Evolutionary conservation across 176 grass and related monocot species (phyloP).

Genomic region (Alloteropsis semialata): DNA sequence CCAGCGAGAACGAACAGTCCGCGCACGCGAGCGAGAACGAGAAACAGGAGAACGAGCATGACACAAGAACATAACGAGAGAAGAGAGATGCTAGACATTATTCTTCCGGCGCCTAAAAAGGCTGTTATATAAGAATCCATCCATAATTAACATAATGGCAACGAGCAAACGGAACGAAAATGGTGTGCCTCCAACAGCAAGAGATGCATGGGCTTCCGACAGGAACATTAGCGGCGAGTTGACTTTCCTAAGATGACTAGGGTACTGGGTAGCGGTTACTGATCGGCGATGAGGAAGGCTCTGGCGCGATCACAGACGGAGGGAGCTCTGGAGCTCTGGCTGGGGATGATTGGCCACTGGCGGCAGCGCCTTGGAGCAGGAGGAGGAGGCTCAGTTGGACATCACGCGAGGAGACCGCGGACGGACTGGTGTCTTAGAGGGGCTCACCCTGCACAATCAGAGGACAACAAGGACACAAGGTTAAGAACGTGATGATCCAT

Average conservation of each 20-base stretch:
- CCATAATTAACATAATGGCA: slow-evolving; percentile 33
- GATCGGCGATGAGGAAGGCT: slow-evolving; percentile 12
- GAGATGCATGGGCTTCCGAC: slow-evolving; percentile 25
- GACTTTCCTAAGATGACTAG: slow-evolving; percentile 18
- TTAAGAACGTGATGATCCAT: background rate
- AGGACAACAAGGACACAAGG: background rate
- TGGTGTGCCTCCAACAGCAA: background rate
- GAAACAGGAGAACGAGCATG: too few relatives aligned
- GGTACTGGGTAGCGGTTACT: slow-evolving; percentile 19
- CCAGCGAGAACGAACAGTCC: background rate
- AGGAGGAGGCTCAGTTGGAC: slow-evolving; percentile 48
- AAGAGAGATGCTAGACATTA: slow-evolving; percentile 12
- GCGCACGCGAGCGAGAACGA: too few relatives aligned
- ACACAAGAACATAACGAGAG: background rate
- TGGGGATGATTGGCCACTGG: slow-evolving; percentile 11
- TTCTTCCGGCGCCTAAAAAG: slow-evolving; percentile 34
- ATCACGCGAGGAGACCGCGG: slow-evolving; percentile 58
- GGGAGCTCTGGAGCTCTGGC: background rate
- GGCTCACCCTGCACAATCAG: slow-evolving; percentile 66
- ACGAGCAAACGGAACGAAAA: slow-evolving; percentile 18
- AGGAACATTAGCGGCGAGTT: slow-evolving; percentile 24
- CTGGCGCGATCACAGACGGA: slow-evolving; percentile 6
- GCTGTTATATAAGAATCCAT: slow-evolving; percentile 35
- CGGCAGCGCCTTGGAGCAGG: too few relatives aligned
- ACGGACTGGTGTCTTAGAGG: slow-evolving; percentile 90